Base-by-base conservation (phyloP, 2,329 filamentous ascomycete species). In the Basipetospora chlamydospora region DNA sequence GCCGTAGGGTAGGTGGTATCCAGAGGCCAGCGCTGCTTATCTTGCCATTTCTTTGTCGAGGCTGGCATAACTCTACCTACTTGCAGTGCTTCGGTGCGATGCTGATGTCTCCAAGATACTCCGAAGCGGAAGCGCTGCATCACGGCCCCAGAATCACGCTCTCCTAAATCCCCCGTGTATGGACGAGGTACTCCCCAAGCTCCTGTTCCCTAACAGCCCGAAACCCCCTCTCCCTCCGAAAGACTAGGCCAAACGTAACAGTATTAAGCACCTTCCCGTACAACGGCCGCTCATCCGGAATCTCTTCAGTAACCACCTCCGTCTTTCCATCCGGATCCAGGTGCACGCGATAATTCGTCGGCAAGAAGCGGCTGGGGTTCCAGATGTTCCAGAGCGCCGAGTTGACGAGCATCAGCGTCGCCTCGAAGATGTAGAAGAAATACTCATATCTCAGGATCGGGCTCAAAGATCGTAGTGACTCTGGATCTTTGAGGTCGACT, bases 361-460 rank as follows among this genome's bases (percentile, higher is more conserved):
- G 63, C 2, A 66, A 44, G 39, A 50, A 59, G 3, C 54, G 49
- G 34, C 61, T 60, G 0, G 63, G 62, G 40, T 64, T 55, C 17
- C 54, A 50, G 1, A 56, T 37, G 40, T 66, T 67, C 44, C 62
- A 56, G 26, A 65, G 43, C 5, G 49, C 48, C 0, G 60, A 56
- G 43, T 66, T 66, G 6, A 53, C 11, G 0, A 63, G 40, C 55
- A 66, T 66, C 3, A 62, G 51, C 0, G 50, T 44, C 0, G 53
- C 57, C 47, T 68, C 63, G 36, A 67, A 59, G 12, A 61, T 51
- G 39, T 58, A 64, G 39, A 67, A 66, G 22, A 54, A 65, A 51
- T 55, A 60, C 43, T 67, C 64, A 26, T 62, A 55, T 5, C 53
- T 48, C 20, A 64, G 35, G 1, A 64, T 45, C 0, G 60, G 21